These are phyloP conservation scores for Coemansia sp. DNA, from an alignment of 192 early-diverging fungal species.

Conservation along the genomic window DNA sequence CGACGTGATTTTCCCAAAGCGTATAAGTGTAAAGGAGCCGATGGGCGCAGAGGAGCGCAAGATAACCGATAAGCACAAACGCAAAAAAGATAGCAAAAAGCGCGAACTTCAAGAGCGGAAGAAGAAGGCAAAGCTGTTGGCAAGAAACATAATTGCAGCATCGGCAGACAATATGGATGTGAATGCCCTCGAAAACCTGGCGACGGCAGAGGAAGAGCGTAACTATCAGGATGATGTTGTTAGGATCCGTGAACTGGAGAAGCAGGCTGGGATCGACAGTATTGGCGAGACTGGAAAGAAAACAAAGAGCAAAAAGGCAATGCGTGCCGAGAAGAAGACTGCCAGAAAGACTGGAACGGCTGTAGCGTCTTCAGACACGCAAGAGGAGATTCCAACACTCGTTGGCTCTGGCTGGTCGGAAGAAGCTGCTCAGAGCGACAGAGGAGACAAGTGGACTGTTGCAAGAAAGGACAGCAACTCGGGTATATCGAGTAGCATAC, in stretches of 20 bases:
- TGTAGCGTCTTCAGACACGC: neutral
- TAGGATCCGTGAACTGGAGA: constrained; percentile 44
- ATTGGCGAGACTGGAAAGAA: constrained; percentile 10
- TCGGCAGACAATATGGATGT: constrained; percentile 25
- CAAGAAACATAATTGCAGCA: constrained; percentile 14
- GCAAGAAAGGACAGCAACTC: constrained; percentile 10
- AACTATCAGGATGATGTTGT: constrained; percentile 35
- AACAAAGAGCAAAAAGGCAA: constrained; percentile 28
- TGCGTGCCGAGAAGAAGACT: constrained; percentile 37
- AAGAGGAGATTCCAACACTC: neutral
- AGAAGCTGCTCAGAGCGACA: neutral
- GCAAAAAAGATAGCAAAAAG: constrained; percentile 33
- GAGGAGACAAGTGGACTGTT: constrained; percentile 20
- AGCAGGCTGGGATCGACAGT: constrained; percentile 21
- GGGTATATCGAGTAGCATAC: neutral
- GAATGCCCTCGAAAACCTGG: constrained; percentile 39
- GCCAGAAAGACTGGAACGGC: neutral
- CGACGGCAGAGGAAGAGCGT: constrained; percentile 38
- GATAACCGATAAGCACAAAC: constrained; percentile 41
- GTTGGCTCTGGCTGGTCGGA: no score
- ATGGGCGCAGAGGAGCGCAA: constrained; percentile 48
- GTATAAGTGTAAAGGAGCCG: constrained; percentile 26
- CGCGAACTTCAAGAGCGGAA: constrained; percentile 33
- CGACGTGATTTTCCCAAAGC: constrained; percentile 30
- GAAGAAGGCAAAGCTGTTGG: constrained; percentile 16